Evolutionary conservation across 129 eudicot species (phyloP).

Genomic region (Artemisia argyi): DNA sequence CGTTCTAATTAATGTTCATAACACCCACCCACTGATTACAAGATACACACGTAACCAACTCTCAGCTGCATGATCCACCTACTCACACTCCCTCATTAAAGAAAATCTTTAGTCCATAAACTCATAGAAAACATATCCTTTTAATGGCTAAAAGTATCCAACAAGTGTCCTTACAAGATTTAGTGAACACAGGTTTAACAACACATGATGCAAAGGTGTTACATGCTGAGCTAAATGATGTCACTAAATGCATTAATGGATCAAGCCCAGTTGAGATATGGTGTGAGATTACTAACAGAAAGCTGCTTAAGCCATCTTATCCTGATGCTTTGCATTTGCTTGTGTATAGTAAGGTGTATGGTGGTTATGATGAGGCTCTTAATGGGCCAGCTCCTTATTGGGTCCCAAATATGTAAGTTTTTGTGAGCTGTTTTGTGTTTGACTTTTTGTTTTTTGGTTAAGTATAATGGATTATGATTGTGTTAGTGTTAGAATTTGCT

Average conservation of each 20-base stretch:
- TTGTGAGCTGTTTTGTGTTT: background rate
- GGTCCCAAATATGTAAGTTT: conserved; percentile 78
- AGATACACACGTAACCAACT: background rate
- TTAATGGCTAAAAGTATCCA: conserved; percentile 30
- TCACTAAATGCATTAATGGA: conserved; percentile 18
- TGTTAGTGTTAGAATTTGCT: too few species aligned
- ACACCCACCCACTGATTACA: too few species aligned
- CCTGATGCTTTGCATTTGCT: conserved; percentile 77
- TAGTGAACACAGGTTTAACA: conserved; percentile 45
- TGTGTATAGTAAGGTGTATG: conserved; percentile 71
- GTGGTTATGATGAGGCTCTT: conserved; percentile 48
- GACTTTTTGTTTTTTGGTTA: background rate
- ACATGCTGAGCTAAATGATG: conserved; percentile 34
- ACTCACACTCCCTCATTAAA: too few species aligned
- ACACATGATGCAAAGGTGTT: conserved; percentile 48
- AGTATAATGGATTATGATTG: background rate
- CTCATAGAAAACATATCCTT: background rate
- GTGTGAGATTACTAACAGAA: conserved; percentile 56
- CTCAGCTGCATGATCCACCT: conserved; percentile 4
- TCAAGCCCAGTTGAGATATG: conserved; percentile 55
- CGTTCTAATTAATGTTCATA: too few species aligned
- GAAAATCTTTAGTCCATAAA: background rate
- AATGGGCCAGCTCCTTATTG: conserved; percentile 83
- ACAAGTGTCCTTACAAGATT: conserved; percentile 48
- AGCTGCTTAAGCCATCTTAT: conserved; percentile 57